phyloP scores from a whole-genome alignment of 2,329 filamentous ascomycete species.

The Diplodia mutila region DNA sequence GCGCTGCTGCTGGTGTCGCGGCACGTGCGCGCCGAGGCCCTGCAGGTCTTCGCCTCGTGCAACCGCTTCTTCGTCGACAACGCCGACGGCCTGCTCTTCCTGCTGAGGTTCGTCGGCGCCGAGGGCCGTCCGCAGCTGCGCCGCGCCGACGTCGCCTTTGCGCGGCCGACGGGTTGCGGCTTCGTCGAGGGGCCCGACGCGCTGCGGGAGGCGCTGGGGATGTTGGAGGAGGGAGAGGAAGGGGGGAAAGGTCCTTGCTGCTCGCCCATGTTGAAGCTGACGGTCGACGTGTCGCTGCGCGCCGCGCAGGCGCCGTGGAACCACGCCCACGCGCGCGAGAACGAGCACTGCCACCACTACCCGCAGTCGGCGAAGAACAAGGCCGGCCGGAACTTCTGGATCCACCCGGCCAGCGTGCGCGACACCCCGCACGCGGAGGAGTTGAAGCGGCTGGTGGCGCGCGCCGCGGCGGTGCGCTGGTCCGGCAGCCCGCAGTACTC shows the following conservation, averaged over 20 bases:
- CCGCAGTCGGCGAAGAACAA: not conserved
- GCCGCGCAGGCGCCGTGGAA: constrained; percentile 10
- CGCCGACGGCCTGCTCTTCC: constrained; percentile 6
- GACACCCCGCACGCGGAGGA: constrained; percentile 7
- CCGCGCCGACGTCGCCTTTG: not conserved
- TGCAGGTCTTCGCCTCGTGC: constrained; percentile 4
- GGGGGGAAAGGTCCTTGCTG: not conserved
- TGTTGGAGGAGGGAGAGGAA: not conserved
- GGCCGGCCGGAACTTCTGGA: constrained; percentile 18
- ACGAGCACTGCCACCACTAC: constrained; percentile 1
- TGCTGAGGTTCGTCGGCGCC: not conserved
- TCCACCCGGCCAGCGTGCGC: constrained; percentile 16
- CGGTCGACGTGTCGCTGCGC: constrained; percentile 12
- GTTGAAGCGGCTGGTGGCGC: not conserved
- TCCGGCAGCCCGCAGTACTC: constrained; percentile 12
- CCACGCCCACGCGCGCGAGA: not conserved
- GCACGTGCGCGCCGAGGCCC: not conserved
- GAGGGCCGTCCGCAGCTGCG: constrained; percentile 15
- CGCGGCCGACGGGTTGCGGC: constrained; percentile 8
- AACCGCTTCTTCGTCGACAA: constrained; percentile 9
- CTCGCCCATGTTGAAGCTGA: not conserved
- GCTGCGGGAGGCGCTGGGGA: not conserved
- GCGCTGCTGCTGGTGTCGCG: constrained; percentile 14
- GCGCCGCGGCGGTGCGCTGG: constrained; percentile 2
- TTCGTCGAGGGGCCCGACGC: constrained; percentile 1